Conservation (phyloP, 2,329 filamentous ascomycete species). For the Truncatella angustata region DNA sequence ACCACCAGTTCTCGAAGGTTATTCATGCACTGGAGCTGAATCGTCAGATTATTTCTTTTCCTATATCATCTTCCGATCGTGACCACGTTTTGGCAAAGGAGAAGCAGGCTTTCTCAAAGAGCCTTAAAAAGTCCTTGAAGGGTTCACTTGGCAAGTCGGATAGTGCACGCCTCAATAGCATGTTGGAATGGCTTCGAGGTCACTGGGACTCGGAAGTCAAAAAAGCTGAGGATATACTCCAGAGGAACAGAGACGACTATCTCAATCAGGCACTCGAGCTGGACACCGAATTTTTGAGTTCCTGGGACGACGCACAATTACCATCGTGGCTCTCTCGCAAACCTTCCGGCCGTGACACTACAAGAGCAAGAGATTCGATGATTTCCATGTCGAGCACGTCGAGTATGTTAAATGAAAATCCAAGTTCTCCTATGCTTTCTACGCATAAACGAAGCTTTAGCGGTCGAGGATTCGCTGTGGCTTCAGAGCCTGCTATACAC, state of each 20-base stretch:
- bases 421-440: not conserved
- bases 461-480: not conserved
- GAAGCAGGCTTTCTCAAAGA: constrained; percentile 19
- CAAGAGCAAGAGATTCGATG: not conserved
- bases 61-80: constrained; percentile 22
- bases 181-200: constrained; percentile 21
- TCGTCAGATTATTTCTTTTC: constrained; percentile 29
- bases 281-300: constrained; percentile 23
- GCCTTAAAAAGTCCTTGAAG: constrained; percentile 15
- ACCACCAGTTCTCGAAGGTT: constrained; percentile 27
- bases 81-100: constrained; percentile 26
- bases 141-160: constrained; percentile 20
- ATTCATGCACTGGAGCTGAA: constrained; percentile 27
- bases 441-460: not conserved
- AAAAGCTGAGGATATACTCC: constrained; percentile 18
- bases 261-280: constrained; percentile 19
- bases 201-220: constrained; percentile 25
- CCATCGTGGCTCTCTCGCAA: constrained; percentile 18
- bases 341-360: not conserved
- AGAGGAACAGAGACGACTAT: constrained; percentile 20
- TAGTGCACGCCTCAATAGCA: constrained; percentile 22
- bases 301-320: constrained; percentile 26
- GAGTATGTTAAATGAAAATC: not conserved
- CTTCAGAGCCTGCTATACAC: not conserved
- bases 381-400: not conserved